Conservation (phyloP, 345 rosid species). For the Populus ilicifolia region DNA sequence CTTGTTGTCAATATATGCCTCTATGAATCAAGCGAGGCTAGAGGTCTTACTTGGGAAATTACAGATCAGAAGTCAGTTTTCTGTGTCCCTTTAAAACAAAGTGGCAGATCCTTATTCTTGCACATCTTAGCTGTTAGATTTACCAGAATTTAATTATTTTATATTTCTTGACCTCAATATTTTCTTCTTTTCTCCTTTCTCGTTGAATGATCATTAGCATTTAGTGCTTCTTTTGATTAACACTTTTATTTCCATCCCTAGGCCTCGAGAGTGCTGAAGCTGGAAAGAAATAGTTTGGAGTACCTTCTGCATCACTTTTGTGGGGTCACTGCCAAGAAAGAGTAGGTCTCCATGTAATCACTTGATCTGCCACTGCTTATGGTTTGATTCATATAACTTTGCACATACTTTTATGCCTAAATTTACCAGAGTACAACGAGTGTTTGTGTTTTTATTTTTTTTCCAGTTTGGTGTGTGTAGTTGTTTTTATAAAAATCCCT, state of each 20-base stretch:
- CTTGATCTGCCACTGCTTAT: slow-evolving; percentile 2
- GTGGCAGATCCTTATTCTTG: background rate
- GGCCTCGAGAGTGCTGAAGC: slow-evolving; percentile 86
- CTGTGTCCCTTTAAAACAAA: background rate
- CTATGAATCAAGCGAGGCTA: background rate
- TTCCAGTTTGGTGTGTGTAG: background rate
- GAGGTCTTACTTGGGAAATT: background rate
- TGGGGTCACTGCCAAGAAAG: slow-evolving; percentile 81
- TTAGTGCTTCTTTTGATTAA: background rate
- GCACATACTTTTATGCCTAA: background rate
- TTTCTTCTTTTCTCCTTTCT: background rate
- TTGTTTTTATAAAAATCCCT: background rate
- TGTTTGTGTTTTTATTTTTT: background rate
- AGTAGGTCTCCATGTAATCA: slow-evolving; percentile 40
- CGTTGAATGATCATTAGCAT: background rate
- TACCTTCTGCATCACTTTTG: slow-evolving; percentile 69
- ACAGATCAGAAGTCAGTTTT: background rate
- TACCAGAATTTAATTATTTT: background rate
- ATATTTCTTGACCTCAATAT: background rate
- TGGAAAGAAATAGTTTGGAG: slow-evolving; percentile 89
- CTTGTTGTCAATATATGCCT: background rate
- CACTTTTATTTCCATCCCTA: slow-evolving; percentile 24
- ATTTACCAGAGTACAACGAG: background rate
- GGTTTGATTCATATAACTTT: background rate
- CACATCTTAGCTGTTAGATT: background rate